These are phyloP conservation scores for Colletotrichum liriopes DNA, from an alignment of 2,329 filamentous ascomycete genomes.

Conservation along the genomic window DNA sequence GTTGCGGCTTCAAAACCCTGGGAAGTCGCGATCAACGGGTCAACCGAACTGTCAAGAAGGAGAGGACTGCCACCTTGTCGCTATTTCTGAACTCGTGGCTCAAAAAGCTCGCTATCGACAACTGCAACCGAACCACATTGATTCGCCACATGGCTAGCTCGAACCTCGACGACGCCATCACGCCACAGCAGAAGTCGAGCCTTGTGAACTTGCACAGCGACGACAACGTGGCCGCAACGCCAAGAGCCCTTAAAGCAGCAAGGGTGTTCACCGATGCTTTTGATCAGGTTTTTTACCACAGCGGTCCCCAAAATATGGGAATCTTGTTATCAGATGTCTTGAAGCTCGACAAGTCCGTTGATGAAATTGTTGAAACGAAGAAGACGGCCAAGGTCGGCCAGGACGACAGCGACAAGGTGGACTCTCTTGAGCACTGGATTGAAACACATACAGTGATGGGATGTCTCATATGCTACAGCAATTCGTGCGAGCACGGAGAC, in stretches of 20 bases:
- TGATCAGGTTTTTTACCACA: conserved; percentile 66
- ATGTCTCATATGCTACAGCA: conserved; percentile 72
- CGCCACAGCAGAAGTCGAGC: conserved; percentile 69
- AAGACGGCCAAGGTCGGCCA: conserved; percentile 65
- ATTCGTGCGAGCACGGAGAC: conserved; percentile 75
- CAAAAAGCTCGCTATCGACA: conserved; percentile 63
- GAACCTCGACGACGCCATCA: conserved; percentile 63
- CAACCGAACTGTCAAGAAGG: conserved; percentile 64
- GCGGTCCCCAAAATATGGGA: conserved; percentile 51
- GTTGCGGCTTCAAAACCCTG: conserved; percentile 70
- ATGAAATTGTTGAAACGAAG: conserved; percentile 69
- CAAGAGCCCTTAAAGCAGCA: conserved; percentile 58
- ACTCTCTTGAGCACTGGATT: conserved; percentile 53
- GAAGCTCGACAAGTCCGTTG: conserved; percentile 67
- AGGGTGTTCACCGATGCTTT: conserved; percentile 71
- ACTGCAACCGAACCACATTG: conserved; percentile 67
- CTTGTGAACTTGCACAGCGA: conserved; percentile 65
- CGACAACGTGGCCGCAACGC: conserved; percentile 55
- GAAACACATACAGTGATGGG: conserved; percentile 70
- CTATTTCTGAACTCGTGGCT: conserved; percentile 71
- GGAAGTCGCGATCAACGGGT: conserved; percentile 66
- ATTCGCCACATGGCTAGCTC: conserved; percentile 69
- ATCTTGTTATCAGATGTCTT: conserved; percentile 68
- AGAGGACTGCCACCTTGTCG: conserved; percentile 66
- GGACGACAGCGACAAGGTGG: conserved; percentile 53